A percentile compares a stretch with the other conserved stretches of the same genome.
These are phyloP conservation scores for Phylloporus arenicola DNA, from an alignment of 768 basidiomycete species.

Conservation along the genomic window DNA sequence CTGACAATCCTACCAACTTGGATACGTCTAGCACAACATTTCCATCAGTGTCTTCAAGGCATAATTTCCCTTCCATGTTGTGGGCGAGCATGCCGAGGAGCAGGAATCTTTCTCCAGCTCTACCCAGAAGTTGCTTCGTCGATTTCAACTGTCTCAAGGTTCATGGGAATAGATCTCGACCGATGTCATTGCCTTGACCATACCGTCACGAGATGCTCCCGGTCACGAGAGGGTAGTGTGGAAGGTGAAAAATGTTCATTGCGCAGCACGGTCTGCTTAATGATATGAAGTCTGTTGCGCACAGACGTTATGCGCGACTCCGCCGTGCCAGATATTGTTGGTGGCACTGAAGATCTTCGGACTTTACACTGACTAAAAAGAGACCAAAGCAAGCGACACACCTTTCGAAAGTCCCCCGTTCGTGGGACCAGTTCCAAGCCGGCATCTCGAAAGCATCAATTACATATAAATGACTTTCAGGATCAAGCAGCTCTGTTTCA, in stretches of 20 bases:
- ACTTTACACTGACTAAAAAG: slow-evolving; percentile 8
- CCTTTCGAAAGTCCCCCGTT: slow-evolving; percentile 86
- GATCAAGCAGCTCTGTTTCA: slow-evolving; percentile 66
- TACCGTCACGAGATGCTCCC: slow-evolving; percentile 85
- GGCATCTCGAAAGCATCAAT: slow-evolving; percentile 97
- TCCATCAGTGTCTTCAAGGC: slow-evolving; percentile 92
- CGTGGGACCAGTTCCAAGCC: slow-evolving; percentile 82
- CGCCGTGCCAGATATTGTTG: slow-evolving; percentile 77
- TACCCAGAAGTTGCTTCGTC: slow-evolving; percentile 91
- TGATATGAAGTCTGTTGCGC: slow-evolving; percentile 82
- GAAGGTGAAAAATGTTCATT: slow-evolving; percentile 99
- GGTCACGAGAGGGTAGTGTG: slow-evolving; percentile 82
- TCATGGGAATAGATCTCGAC: slow-evolving; percentile 15
- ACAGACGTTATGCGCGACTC: slow-evolving; percentile 75
- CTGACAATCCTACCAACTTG: slow-evolving; percentile 52
- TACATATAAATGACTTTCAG: slow-evolving; percentile 75
- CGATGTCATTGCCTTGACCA: slow-evolving; percentile 22
- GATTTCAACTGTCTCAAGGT: slow-evolving; percentile 66
- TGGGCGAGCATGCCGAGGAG: slow-evolving; percentile 90
- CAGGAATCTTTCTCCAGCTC: slow-evolving; percentile 84
- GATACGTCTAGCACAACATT: slow-evolving; percentile 84
- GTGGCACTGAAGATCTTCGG: slow-evolving; percentile 41
- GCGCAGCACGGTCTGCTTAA: slow-evolving; percentile 86
- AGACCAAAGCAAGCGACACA: slow-evolving; percentile 30
- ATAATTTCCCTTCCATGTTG: slow-evolving; percentile 85